Conservation (phyloP, 176 grass and related monocot species). For the Triticum timopheevii region DNA sequence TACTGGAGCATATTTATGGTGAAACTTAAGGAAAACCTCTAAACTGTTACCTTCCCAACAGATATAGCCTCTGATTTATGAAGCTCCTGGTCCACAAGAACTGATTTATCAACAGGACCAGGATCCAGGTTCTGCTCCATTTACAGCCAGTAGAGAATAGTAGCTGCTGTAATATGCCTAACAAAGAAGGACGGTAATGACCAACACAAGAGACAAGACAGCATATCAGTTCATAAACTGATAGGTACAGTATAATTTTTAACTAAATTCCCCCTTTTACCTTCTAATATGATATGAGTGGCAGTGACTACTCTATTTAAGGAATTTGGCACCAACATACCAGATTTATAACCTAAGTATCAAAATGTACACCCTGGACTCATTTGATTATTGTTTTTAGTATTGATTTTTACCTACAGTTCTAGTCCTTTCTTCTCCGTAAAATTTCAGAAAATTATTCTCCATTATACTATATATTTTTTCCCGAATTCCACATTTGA, state of each 20-base stretch:
- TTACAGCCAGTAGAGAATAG: constrained; percentile 3
- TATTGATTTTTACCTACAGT: not conserved
- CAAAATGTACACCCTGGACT: not conserved
- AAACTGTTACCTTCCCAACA: constrained; percentile 38
- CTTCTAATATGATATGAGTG: not conserved
- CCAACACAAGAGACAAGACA: not conserved
- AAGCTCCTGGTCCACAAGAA: constrained; percentile 43
- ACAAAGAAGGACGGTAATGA: not conserved
- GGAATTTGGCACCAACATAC: no score
- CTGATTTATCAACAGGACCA: constrained; percentile 54
- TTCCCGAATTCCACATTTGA: no score
- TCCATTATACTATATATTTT: not conserved
- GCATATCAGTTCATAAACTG: not conserved
- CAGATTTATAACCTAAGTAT: not conserved
- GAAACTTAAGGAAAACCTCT: not conserved
- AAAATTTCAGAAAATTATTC: not conserved
- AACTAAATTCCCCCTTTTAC: not conserved
- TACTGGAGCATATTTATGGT: not conserved
- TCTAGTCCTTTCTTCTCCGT: not conserved
- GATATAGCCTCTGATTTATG: constrained; percentile 48
- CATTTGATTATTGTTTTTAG: not conserved
- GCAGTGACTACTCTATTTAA: not conserved
- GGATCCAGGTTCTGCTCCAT: constrained; percentile 34
- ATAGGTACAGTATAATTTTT: not conserved
- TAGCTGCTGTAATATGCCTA: not conserved